phyloP scores from a whole-genome alignment of 2,329 filamentous ascomycete species.

The Xylaria sp. region DNA sequence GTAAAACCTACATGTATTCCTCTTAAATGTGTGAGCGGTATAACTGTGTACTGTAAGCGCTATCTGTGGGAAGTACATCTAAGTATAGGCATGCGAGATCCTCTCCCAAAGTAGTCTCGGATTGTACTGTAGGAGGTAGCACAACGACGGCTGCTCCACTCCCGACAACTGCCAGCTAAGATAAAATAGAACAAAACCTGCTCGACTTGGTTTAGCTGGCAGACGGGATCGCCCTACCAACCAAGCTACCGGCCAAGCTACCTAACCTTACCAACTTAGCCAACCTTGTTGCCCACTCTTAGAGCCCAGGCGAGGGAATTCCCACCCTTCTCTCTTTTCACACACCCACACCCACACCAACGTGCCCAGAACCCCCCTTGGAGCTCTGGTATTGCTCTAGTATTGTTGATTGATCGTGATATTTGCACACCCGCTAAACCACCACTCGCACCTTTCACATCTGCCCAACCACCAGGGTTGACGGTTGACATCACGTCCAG shows the following conservation, averaged over 20 bases:
- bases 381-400: slow-evolving; percentile 44
- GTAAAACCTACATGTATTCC: no score
- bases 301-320: slow-evolving; percentile 33
- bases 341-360: slow-evolving; percentile 46
- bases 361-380: slow-evolving; percentile 44
- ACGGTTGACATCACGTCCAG: slow-evolving; percentile 49
- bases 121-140: no score
- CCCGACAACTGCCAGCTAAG: slow-evolving; percentile 19
- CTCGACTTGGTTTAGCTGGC: slow-evolving; percentile 31
- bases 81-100: no score
- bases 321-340: slow-evolving; percentile 46
- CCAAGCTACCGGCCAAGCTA: not conserved
- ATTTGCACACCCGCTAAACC: slow-evolving; percentile 49
- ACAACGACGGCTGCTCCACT: not conserved
- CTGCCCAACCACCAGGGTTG: slow-evolving; percentile 48
- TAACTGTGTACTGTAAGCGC: not conserved
- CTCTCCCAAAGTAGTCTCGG: no score
- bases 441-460: slow-evolving; percentile 41
- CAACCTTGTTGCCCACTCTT: slow-evolving; percentile 22
- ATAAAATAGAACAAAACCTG: slow-evolving; percentile 18
- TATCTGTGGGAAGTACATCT: no score
- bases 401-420: slow-evolving; percentile 49
- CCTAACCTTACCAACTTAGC: not conserved
- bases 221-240: slow-evolving; percentile 23
- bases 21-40: not conserved